A percentile compares a stretch with the other conserved stretches of the same genome.
Evolutionary conservation across 352 stramenopile species (phyloP).

Genomic region (Phytophthora tubulina): DNA sequence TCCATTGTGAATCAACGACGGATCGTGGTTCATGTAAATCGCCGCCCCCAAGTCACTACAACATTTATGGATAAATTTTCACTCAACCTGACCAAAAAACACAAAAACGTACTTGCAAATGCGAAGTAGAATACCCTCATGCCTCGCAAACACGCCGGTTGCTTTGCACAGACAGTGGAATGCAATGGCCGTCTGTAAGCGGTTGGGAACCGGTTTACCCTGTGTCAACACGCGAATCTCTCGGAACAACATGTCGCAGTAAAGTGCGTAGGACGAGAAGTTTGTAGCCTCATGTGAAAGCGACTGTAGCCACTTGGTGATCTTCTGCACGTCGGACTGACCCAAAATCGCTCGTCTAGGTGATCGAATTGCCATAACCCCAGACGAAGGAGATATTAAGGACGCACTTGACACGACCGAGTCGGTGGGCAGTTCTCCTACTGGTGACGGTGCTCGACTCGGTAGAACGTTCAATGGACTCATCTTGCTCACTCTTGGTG

Average conservation of each 20-base stretch:
- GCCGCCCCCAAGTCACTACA: constrained; percentile 60
- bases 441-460: constrained; percentile 42
- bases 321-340: constrained; percentile 63
- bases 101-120: constrained; percentile 58
- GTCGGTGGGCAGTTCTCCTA: constrained; percentile 44
- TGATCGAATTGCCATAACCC: constrained; percentile 13
- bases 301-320: constrained; percentile 69
- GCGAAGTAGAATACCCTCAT: constrained; percentile 61
- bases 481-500: constrained; percentile 31
- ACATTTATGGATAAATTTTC: neutral
- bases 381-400: constrained; percentile 16
- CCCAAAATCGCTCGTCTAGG: constrained; percentile 47
- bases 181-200: constrained; percentile 73
- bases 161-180: constrained; percentile 82
- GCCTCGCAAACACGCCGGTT: constrained; percentile 64
- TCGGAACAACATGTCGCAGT: constrained; percentile 79
- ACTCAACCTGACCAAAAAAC: neutral
- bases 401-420: constrained; percentile 28
- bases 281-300: constrained; percentile 49
- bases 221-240: constrained; percentile 68
- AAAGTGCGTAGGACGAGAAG: constrained; percentile 78
- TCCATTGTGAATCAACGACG: constrained; percentile 34
- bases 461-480: constrained; percentile 22
- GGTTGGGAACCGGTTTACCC: constrained; percentile 73
- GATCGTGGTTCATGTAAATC: constrained; percentile 64